A percentile compares a stretch with the other conserved stretches of the same genome.
These are phyloP conservation scores for Athelia psychrophila DNA, from an alignment of 1,284 basidiomycete genomes.

Conservation along the genomic window DNA sequence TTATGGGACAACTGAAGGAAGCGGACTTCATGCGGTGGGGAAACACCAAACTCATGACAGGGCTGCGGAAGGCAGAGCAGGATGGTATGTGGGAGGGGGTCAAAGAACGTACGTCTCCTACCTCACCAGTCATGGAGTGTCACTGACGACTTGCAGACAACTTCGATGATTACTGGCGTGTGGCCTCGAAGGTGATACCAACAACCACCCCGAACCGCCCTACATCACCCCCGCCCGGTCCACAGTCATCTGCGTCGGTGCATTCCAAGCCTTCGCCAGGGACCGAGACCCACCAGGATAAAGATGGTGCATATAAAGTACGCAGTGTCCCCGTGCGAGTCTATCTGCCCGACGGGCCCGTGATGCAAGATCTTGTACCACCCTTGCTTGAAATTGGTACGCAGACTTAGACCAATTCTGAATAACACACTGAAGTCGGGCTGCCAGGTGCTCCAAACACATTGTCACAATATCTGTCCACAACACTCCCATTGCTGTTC, in stretches of 20 bases:
- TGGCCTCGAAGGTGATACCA: slow-evolving; percentile 83
- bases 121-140: slow-evolving; percentile 3
- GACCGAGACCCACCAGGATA: slow-evolving; percentile 50
- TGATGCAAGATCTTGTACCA: slow-evolving; percentile 85
- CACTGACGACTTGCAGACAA: slow-evolving; percentile 58
- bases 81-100: slow-evolving; percentile 95
- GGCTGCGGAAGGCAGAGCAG: slow-evolving; percentile 84
- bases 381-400: slow-evolving; percentile 70
- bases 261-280: slow-evolving; percentile 71
- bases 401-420: slow-evolving; percentile 13
- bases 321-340: slow-evolving; percentile 86
- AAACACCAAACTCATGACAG: slow-evolving; percentile 88
- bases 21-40: slow-evolving; percentile 95
- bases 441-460: slow-evolving; percentile 57
- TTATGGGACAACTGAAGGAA: slow-evolving; percentile 93
- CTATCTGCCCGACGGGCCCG: slow-evolving; percentile 89
- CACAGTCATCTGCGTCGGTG: slow-evolving; percentile 45
- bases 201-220: slow-evolving; percentile 56
- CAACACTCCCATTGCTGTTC: slow-evolving; percentile 67
- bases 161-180: slow-evolving; percentile 92
- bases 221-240: slow-evolving; percentile 44
- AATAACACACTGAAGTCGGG: background rate
- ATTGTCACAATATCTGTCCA: slow-evolving; percentile 55
- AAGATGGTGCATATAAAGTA: slow-evolving; percentile 80
- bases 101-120: slow-evolving; percentile 69